phyloP scores from a whole-genome alignment of 352 stramenopile species.

The Globisporangium echinulatum region DNA sequence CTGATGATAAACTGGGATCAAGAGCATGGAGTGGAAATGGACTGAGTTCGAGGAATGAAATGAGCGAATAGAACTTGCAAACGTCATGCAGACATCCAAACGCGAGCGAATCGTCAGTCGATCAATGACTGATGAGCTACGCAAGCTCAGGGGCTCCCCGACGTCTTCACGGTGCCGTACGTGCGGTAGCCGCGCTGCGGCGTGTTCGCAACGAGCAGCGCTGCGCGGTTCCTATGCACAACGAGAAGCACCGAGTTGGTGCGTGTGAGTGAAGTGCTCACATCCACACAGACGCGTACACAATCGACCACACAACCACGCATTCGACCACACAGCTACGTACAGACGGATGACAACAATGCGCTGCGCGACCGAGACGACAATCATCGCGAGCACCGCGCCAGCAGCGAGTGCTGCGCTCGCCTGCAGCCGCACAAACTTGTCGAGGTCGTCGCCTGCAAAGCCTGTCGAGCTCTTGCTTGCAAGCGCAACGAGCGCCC shows the following conservation, averaged over 20 bases:
- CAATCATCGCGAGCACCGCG: constrained; percentile 18
- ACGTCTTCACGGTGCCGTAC: constrained; percentile 12
- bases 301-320: too few species aligned
- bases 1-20: too few species aligned
- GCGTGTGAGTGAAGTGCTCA: background rate
- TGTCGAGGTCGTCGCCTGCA: constrained; percentile 13
- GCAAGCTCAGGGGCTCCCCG: constrained; percentile 3
- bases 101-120: background rate
- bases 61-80: too few species aligned
- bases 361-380: constrained; percentile 28
- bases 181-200: constrained; percentile 14
- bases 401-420: constrained; percentile 31
- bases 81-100: background rate
- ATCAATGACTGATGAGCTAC: background rate
- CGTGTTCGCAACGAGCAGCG: constrained; percentile 11
- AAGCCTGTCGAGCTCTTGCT: constrained; percentile 29
- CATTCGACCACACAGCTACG: background rate
- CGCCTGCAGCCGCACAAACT: constrained; percentile 35
- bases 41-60: too few species aligned
- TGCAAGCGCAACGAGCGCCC: constrained; percentile 42
- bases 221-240: constrained; percentile 9
- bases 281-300: background rate
- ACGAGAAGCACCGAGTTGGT: background rate
- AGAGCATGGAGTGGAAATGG: too few species aligned
- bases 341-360: constrained; percentile 13